Evolutionary conservation across 768 basidiomycete genomes (phyloP), one percentile per base, ranked within the genome.

Genomic region (Xerocomellus amylosporus): DNA sequence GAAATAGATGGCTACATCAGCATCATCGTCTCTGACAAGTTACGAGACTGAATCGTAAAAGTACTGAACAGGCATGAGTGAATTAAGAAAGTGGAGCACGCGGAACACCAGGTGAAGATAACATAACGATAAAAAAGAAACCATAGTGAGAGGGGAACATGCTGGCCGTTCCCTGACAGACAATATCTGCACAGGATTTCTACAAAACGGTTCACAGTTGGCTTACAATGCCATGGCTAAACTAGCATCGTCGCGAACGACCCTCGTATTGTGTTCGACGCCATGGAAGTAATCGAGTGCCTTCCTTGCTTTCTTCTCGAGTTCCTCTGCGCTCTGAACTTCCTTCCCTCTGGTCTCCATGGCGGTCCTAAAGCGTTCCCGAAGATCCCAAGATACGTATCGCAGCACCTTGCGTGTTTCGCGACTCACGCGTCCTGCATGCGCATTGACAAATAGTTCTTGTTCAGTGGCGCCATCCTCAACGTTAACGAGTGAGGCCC

Each of bases 321-420:
- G 77, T 64, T 88, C 87, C 74, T 94, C 92, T 42, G 85, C 85
- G 46, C 75, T 77, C 63, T 78, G 79, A 15, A 96, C 93, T 66
- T 95, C 92, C 64, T 80, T 81, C 36, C 77, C 80, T 41, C 84
- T 75, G 67, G 88, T 86, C 62, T 98, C 93, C 77, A 93, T 81
- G 17, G 90, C 88, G 4, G 73, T 75, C 53, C 83, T 79, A 77
- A 93, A 96, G 40, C 87, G 80, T 72, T 91, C 89, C 61, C 81
- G 81, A 56, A 95, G 66, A 70, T 98, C 95, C 92, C 92, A 98
- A 20, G 88, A 85, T 19, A 90, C 95, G 30, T 93, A 71, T 45
- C 95, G 79, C 55, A 99, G 74, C 43, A 99, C 96, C 75, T 98
- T 98, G 63, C 96, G 81, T 22, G 93, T 90, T 79, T 98, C 96